Evolutionary conservation across 2,329 filamentous ascomycete genomes (phyloP), one percentile per base, ranked within the genome.

Genomic region (Hypoxylon sp.): DNA sequence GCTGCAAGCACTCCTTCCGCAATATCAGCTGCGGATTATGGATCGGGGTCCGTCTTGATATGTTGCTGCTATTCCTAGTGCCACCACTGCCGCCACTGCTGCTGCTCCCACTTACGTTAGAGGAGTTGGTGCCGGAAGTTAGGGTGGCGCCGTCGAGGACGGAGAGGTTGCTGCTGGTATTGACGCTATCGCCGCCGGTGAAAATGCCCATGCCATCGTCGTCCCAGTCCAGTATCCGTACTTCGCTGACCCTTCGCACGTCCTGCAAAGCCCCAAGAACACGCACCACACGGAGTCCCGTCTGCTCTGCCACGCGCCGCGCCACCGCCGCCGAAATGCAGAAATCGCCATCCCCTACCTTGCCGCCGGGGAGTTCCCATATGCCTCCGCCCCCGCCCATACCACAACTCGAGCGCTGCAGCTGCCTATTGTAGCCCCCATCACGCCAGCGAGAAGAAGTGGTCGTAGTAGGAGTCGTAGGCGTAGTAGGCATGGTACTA

Each of bases 321-420:
- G 74, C 75, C 11, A 75, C 50, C 1, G 75, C 75, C n/a, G 72
- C 69, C 48, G 75, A 75, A 60, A 78, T 75, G 62, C 72, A 75
- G 63, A 74, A 76, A 55, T 78, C 76, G 19, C 59, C 66, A 10
- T 73, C 71, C 13, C 56, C 53, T 2, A 78, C 75, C 31, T 62
- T 72, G 17, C 76, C 76, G 2, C 73, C 74, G 1, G 76, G 76
- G 8, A 77, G 65, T 46, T 76, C 74, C 73, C 71, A 75, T 19
- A 63, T 44, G 11, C 67, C 70, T 0, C 32, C 42, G 31, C 27
- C 1, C 11, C 31, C 46, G 1, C 46, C 5, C n/a, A 13, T 17
- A 17, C 15, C 27, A n/a, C 50, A 27, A 42, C n/a, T 3, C 44
- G 27, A 19, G 31, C 6, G 44, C 39, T 35, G 24, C 48, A 32